A percentile compares a stretch with the other conserved stretches of the same genome.
Conservation (phyloP, 352 stramenopile genomes). For the Pythium aristosporum region DNA sequence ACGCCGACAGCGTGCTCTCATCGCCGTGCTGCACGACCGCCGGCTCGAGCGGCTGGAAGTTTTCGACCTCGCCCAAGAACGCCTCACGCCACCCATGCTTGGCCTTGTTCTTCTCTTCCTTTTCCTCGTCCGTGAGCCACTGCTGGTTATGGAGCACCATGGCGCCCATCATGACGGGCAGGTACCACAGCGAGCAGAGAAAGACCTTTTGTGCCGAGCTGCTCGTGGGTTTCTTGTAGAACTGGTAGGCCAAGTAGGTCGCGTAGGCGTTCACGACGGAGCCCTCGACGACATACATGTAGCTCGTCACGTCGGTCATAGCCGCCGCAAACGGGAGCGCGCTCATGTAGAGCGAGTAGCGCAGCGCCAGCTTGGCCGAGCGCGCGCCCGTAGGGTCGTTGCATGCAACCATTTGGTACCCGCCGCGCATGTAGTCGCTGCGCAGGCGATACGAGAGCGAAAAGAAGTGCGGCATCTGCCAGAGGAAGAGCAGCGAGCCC, state of each 20-base stretch:
- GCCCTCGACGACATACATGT: constrained; percentile 98
- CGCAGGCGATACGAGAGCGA: constrained; percentile 96
- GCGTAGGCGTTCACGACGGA: constrained; percentile 95
- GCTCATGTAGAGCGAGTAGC: constrained; percentile 95
- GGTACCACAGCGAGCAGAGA: constrained; percentile 96
- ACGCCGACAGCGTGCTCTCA: constrained; percentile 58
- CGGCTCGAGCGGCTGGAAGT: constrained; percentile 46
- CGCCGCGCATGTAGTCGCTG: constrained; percentile 88
- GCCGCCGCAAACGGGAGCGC: constrained; percentile 93
- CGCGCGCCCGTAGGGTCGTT: constrained; percentile 91
- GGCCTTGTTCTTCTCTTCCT: constrained; percentile 49
- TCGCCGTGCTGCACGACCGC: constrained; percentile 32
- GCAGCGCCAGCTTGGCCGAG: constrained; percentile 90
- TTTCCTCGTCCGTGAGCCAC: constrained; percentile 79
- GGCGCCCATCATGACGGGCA: constrained; percentile 96
- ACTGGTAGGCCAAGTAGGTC: constrained; percentile 94
- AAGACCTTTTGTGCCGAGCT: constrained; percentile 97
- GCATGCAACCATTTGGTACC: constrained; percentile 95
- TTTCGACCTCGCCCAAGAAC: constrained; percentile 71
- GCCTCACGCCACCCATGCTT: constrained; percentile 60
- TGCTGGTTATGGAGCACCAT: constrained; percentile 97
- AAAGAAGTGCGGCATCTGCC: constrained; percentile 99
- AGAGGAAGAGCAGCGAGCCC: constrained; percentile 93
- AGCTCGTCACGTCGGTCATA: constrained; percentile 93
- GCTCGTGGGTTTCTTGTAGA: constrained; percentile 93